Evolutionary conservation across 2,329 filamentous ascomycete species (phyloP).

Genomic region (Pseudonectria buxi): DNA sequence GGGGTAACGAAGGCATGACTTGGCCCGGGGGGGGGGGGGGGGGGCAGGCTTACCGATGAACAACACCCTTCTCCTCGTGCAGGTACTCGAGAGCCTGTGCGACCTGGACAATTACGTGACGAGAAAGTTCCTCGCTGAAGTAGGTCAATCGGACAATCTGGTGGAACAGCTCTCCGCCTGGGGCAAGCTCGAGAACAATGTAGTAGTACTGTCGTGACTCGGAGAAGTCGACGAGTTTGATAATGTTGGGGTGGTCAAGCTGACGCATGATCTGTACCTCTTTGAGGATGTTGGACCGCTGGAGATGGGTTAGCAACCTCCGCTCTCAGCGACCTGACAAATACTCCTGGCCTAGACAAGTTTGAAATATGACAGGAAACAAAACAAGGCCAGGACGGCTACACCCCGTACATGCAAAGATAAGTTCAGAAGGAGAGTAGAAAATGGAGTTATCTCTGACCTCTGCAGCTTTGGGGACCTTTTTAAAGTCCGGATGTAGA

Average conservation of each 20-base stretch:
- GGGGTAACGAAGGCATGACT: slow-evolving; percentile 19
- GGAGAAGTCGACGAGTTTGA: slow-evolving; percentile 87
- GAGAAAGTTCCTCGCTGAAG: slow-evolving; percentile 91
- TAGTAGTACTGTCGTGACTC: slow-evolving; percentile 96
- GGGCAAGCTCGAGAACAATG: slow-evolving; percentile 90
- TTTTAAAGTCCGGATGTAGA: slow-evolving; percentile 94
- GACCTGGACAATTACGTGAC: slow-evolving; percentile 91
- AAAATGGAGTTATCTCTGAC: slow-evolving; percentile 56
- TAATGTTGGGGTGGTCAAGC: slow-evolving; percentile 91
- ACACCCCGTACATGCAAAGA: slow-evolving; percentile 3
- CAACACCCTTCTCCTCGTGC: slow-evolving; percentile 90
- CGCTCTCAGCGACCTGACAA: slow-evolving; percentile 9
- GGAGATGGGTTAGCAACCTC: slow-evolving; percentile 23
- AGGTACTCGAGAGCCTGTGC: slow-evolving; percentile 91
- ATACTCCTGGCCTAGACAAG: slow-evolving; percentile 12
- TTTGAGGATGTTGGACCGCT: slow-evolving; percentile 97
- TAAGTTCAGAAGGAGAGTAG: slow-evolving; percentile 25
- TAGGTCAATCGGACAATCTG: slow-evolving; percentile 97
- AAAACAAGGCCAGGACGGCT: slow-evolving; percentile 19
- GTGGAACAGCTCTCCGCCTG: slow-evolving; percentile 94
- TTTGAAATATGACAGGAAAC: slow-evolving; percentile 8
- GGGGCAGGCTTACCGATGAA: slow-evolving; percentile 71
- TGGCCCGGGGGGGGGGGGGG: slow-evolving; percentile 1
- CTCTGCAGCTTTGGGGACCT: slow-evolving; percentile 92
- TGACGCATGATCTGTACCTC: slow-evolving; percentile 99